Evolutionary conservation across 257 asterid species (phyloP).

Genomic region (Marsdenia floribunda): DNA sequence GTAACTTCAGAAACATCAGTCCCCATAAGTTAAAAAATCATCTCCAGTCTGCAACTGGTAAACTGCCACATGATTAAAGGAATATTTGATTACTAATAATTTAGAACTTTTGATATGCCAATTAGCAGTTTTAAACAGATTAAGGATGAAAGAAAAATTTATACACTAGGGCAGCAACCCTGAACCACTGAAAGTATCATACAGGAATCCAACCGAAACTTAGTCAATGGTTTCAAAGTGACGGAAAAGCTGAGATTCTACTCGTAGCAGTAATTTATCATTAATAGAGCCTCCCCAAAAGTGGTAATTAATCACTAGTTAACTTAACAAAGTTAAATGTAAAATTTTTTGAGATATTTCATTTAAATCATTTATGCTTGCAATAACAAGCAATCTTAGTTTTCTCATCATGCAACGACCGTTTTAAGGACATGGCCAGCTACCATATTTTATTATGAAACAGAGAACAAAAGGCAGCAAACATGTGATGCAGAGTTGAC

Average conservation of each 20-base stretch:
- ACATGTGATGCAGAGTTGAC: not conserved
- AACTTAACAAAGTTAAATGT: too few relatives aligned
- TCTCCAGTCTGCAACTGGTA: constrained; percentile 11
- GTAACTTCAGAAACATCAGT: constrained; percentile 36
- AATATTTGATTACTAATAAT: not conserved
- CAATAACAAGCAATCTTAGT: too few relatives aligned
- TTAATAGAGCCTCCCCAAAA: not conserved
- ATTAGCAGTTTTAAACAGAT: not conserved
- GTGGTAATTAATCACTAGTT: too few relatives aligned
- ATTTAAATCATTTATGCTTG: too few relatives aligned
- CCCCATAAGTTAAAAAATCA: constrained; percentile 46
- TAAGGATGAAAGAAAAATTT: not conserved
- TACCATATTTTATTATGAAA: not conserved
- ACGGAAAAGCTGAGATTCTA: not conserved
- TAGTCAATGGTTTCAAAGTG: not conserved
- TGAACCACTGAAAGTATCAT: not conserved
- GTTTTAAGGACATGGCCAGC: not conserved
- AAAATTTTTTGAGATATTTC: too few relatives aligned
- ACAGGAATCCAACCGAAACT: not conserved
- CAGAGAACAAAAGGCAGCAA: not conserved
- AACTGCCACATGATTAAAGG: not conserved
- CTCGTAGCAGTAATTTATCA: not conserved
- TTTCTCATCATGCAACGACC: too few relatives aligned
- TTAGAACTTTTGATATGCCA: not conserved
- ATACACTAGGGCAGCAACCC: not conserved